Percentiles rank a stretch among this genome's conserved stretches.
These are phyloP conservation scores for Immersiella caudata DNA, from an alignment of 495 filamentous ascomycete genomes.

Conservation along the genomic window DNA sequence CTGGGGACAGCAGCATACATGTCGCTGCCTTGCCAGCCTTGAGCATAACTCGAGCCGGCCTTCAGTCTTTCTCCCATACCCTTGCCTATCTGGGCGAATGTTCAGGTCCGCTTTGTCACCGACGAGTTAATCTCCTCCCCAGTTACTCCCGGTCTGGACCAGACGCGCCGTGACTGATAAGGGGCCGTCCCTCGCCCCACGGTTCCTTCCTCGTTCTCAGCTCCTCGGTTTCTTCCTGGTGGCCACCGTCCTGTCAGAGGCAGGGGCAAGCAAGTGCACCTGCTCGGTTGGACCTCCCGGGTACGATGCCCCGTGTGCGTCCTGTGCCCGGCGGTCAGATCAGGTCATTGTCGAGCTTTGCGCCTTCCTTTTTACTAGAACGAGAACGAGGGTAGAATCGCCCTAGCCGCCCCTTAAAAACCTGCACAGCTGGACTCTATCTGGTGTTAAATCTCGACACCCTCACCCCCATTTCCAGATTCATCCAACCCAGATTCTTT, in stretches of 20 bases:
- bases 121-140: background rate
- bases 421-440: background rate
- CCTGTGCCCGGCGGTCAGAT: background rate
- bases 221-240: background rate
- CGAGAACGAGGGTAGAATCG: background rate
- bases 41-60: background rate
- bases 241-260: background rate
- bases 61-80: background rate
- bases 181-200: background rate
- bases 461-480: slow-evolving; percentile 18
- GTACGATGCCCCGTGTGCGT: background rate
- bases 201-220: background rate
- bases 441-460: slow-evolving; percentile 19
- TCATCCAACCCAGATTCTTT: slow-evolving; percentile 22
- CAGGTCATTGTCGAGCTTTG: background rate
- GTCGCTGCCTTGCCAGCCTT: too few species aligned
- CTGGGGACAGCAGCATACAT: background rate
- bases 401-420: slow-evolving; percentile 9
- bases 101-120: background rate
- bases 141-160: background rate
- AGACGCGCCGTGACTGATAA: background rate
- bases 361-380: background rate
- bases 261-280: background rate
- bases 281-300: background rate
- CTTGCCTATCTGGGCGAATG: background rate